phyloP scores from a whole-genome alignment of 495 filamentous ascomycete species.

The Parathielavia hyrcaniae region DNA sequence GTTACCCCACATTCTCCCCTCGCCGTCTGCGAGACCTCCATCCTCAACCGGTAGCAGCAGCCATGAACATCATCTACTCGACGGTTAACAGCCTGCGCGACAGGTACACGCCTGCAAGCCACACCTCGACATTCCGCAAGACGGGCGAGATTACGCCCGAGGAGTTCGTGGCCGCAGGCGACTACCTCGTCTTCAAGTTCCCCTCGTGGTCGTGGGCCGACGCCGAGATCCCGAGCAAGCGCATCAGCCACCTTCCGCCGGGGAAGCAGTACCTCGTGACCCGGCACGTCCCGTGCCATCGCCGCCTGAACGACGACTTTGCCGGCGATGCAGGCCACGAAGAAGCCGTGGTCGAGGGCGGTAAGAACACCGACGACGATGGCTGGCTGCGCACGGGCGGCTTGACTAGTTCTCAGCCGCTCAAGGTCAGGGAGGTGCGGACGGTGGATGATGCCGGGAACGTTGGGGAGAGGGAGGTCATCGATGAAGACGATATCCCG shows the following conservation, averaged over 20 bases:
- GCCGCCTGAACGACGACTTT: slow-evolving; percentile 87
- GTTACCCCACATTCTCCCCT: background rate
- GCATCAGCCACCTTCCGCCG: slow-evolving; percentile 72
- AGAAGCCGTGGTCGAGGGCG: slow-evolving; percentile 75
- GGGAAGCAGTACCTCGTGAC: slow-evolving; percentile 96
- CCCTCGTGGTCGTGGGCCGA: slow-evolving; percentile 98
- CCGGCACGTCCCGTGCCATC: slow-evolving; percentile 85
- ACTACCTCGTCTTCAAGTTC: slow-evolving; percentile 99
- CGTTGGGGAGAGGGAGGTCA: slow-evolving; percentile 64
- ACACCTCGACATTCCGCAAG: slow-evolving; percentile 86
- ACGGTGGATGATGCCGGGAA: slow-evolving; percentile 78
- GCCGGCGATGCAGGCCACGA: slow-evolving; percentile 79
- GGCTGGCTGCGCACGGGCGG: slow-evolving; percentile 89
- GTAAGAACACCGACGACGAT: slow-evolving; percentile 65
- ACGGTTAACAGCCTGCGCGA: slow-evolving; percentile 82
- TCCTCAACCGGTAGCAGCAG: slow-evolving; percentile 17
- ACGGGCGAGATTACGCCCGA: slow-evolving; percentile 96
- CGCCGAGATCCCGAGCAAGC: slow-evolving; percentile 68
- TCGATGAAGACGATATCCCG: slow-evolving; percentile 81
- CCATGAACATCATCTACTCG: slow-evolving; percentile 63
- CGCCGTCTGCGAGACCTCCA: background rate
- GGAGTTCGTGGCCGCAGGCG: slow-evolving; percentile 91
- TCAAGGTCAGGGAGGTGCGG: slow-evolving; percentile 69
- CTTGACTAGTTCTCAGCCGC: slow-evolving; percentile 61
- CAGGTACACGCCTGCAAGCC: slow-evolving; percentile 76